Percentiles rank a stretch among this genome's conserved stretches.
These are phyloP conservation scores for Metarhizium brunneum DNA, from an alignment of 2,329 filamentous ascomycete genomes.

Conservation along the genomic window DNA sequence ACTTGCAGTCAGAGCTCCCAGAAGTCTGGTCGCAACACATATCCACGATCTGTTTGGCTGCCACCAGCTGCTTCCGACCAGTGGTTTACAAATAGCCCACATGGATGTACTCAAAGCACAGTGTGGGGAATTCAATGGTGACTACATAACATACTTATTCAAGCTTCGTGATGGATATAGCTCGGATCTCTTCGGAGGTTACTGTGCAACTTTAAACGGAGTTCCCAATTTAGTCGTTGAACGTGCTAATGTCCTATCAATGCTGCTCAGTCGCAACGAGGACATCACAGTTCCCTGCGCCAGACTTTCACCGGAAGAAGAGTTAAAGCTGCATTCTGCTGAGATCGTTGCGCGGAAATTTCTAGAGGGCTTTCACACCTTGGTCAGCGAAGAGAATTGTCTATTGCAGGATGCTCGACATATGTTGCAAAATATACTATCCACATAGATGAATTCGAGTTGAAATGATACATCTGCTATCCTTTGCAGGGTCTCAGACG, in stretches of 20 bases:
- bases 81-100: constrained; percentile 50
- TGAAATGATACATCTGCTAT: not conserved
- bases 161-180: constrained; percentile 59
- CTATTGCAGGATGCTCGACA: constrained; percentile 2
- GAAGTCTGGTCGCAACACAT: constrained; percentile 53
- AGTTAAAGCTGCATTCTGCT: constrained; percentile 57
- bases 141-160: constrained; percentile 68
- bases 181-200: constrained; percentile 73
- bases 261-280: constrained; percentile 60
- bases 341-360: constrained; percentile 52
- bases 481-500: not conserved
- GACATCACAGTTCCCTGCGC: constrained; percentile 68
- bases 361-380: constrained; percentile 22
- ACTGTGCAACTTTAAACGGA: constrained; percentile 81
- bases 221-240: constrained; percentile 63
- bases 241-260: constrained; percentile 65
- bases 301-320: constrained; percentile 54
- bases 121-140: constrained; percentile 37
- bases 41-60: constrained; percentile 65
- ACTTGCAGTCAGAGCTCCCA: constrained; percentile 37
- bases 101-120: constrained; percentile 60
- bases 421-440: not conserved
- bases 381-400: not conserved
- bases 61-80: constrained; percentile 40
- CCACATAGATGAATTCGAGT: not conserved